Evolutionary conservation across 805 yeast species (phyloP).

Genomic region (Vanderwaltozyma polyspora): DNA sequence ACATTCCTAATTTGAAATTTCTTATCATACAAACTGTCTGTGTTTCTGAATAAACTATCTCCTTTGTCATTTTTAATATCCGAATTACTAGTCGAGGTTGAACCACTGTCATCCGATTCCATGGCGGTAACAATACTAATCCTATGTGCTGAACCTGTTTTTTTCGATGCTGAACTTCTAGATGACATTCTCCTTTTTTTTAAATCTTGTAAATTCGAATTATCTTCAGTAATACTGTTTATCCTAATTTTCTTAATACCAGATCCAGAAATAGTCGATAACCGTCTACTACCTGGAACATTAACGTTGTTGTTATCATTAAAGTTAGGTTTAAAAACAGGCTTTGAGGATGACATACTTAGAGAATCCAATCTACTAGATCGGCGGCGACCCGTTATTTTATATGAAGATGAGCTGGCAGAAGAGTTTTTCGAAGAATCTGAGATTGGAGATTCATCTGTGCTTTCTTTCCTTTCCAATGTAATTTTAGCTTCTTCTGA

Average conservation of each 20-base stretch:
- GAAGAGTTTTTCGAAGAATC: conserved; percentile 2
- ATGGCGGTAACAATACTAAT: conserved; percentile 24
- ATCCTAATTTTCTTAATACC: conserved; percentile 12
- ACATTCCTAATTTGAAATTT: conserved; percentile 27
- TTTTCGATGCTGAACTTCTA: conserved; percentile 15
- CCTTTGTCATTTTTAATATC: conserved; percentile 9
- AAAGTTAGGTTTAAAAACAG: conserved; percentile 22
- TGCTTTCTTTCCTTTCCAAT: neutral
- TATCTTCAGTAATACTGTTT: conserved; percentile 16
- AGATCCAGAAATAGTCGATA: conserved; percentile 16
- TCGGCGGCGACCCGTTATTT: conserved; percentile 14
- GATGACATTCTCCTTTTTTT: conserved; percentile 23
- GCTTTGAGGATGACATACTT: conserved; percentile 24
- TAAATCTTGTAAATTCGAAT: conserved; percentile 20
- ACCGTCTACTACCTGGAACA: conserved; percentile 10
- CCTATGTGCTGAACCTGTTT: conserved; percentile 23
- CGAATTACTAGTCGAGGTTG: conserved; percentile 9
- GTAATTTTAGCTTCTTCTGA: too few relatives aligned
- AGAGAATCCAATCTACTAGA: conserved; percentile 32
- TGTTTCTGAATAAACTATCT: conserved; percentile 13
- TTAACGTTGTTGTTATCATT: conserved; percentile 4
- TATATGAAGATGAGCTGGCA: conserved; percentile 6
- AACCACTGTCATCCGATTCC: neutral
- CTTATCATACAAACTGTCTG: conserved; percentile 19
- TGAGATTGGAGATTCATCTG: neutral